Evolutionary conservation across 192 early-diverging fungal species (phyloP).

Genomic region (Radiomyces spectabilis): DNA sequence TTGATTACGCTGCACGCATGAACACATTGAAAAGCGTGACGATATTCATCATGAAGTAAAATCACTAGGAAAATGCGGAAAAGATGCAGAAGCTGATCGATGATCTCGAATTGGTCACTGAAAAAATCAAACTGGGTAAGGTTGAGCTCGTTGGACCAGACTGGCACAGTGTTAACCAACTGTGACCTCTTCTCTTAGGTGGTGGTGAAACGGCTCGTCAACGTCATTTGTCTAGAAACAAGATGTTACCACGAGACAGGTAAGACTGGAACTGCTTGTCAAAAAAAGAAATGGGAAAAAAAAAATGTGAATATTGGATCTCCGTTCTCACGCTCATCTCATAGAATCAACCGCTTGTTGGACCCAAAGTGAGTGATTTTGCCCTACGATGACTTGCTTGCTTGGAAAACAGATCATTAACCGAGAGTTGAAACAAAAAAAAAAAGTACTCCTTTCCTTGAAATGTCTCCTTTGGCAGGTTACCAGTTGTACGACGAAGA

Average conservation of each 20-base stretch:
- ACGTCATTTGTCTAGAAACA: conserved; percentile 76
- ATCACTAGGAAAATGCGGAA: conserved; percentile 61
- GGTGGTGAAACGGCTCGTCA: conserved; percentile 79
- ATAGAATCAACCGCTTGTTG: conserved; percentile 62
- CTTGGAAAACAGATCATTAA: too few species aligned
- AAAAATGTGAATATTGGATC: neutral
- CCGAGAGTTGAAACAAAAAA: too few species aligned
- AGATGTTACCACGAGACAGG: conserved; percentile 89
- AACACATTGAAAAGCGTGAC: neutral
- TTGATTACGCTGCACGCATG: neutral
- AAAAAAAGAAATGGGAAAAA: neutral
- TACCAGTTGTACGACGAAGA: conserved; percentile 81
- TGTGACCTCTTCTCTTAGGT: conserved; percentile 36
- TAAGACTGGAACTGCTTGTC: conserved; percentile 10
- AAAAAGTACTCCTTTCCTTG: conserved; percentile 92
- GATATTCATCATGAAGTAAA: neutral
- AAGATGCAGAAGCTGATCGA: conserved; percentile 61
- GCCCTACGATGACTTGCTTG: too few species aligned
- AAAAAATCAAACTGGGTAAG: conserved; percentile 71
- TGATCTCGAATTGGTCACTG: conserved; percentile 55
- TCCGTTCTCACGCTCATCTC: neutral
- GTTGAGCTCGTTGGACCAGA: too few species aligned
- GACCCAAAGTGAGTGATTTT: conserved; percentile 63
- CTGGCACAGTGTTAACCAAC: neutral
- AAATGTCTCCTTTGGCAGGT: conserved; percentile 91